These are phyloP conservation scores for Eutrema heterophyllum DNA, from an alignment of 345 rosid genomes.

Conservation along the genomic window DNA sequence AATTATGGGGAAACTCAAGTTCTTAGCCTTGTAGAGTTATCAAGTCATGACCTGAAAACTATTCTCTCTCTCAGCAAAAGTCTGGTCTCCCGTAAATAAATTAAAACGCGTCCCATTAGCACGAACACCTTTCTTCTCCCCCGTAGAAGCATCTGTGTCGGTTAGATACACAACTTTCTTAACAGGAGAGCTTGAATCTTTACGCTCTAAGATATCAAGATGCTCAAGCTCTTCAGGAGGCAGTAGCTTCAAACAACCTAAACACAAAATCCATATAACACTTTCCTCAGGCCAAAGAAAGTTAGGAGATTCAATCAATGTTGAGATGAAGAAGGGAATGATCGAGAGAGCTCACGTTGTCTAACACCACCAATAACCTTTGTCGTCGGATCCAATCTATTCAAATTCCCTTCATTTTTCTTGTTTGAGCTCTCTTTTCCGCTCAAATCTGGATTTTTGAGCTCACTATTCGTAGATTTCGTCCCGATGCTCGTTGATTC, in stretches of 20 bases:
- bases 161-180: conserved; percentile 56
- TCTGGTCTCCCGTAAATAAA: conserved; percentile 78
- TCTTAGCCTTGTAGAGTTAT: conserved; percentile 24
- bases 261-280: conserved; percentile 12
- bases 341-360: conserved; percentile 18
- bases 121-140: conserved; percentile 26
- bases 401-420: conserved; percentile 29
- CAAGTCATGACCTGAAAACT: conserved; percentile 67
- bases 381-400: conserved; percentile 29
- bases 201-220: conserved; percentile 48
- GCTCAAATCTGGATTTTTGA: not conserved
- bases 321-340: not conserved
- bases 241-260: conserved; percentile 85
- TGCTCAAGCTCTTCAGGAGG: conserved; percentile 66
- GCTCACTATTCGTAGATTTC: conserved; percentile 22
- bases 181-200: conserved; percentile 44
- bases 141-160: conserved; percentile 27
- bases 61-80: conserved; percentile 64
- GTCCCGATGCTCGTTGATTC: conserved; percentile 62
- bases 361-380: conserved; percentile 35
- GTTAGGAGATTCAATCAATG: too few relatives aligned
- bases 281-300: not conserved
- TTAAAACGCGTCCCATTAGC: conserved; percentile 55
- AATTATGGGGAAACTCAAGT: not conserved
- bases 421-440: conserved; percentile 1